Conservation (phyloP, 352 stramenopile genomes). For the Sclerospora graminicola region DNA sequence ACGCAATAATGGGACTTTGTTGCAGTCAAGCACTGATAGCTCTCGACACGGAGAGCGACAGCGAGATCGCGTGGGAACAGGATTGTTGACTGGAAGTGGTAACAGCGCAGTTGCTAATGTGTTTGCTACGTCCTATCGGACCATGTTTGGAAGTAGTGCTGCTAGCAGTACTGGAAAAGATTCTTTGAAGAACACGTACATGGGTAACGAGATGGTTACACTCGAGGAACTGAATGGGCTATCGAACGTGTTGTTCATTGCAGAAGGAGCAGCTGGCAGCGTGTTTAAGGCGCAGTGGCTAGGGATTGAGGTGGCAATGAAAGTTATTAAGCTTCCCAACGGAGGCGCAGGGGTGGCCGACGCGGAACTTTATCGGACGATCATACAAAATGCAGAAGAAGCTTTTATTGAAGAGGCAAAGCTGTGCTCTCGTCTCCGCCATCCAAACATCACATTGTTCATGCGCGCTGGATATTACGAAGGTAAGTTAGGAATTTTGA, state of each 20-base stretch:
- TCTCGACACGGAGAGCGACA: slow-evolving; percentile 19
- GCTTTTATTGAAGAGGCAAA: slow-evolving; percentile 55
- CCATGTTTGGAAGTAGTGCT: slow-evolving; percentile 28
- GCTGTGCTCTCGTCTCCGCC: slow-evolving; percentile 44
- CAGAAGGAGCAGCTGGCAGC: slow-evolving; percentile 45
- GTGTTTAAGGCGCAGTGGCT: slow-evolving; percentile 66
- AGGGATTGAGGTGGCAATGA: slow-evolving; percentile 63
- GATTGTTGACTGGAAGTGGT: slow-evolving; percentile 9
- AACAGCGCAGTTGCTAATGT: slow-evolving; percentile 21
- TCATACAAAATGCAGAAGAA: slow-evolving; percentile 58
- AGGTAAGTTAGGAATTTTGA: slow-evolving; percentile 58
- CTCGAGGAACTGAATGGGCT: slow-evolving; percentile 52
- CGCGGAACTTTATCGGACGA: slow-evolving; percentile 49
- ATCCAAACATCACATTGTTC: slow-evolving; percentile 67
- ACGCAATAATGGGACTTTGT: slow-evolving; percentile 16
- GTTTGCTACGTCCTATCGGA: slow-evolving; percentile 27
- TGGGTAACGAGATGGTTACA: slow-evolving; percentile 34
- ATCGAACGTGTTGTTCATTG: slow-evolving; percentile 42
- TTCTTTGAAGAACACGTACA: slow-evolving; percentile 29
- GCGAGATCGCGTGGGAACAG: slow-evolving; percentile 22
- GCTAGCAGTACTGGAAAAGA: slow-evolving; percentile 26
- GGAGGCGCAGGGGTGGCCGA: slow-evolving; percentile 23
- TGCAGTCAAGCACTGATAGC: slow-evolving; percentile 23
- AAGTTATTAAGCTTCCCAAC: slow-evolving; percentile 59
- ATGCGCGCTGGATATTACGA: slow-evolving; percentile 54